Evolutionary conservation across 108 stramenopile species (phyloP).

Genomic region (Cylindrotheca fusiformis): DNA sequence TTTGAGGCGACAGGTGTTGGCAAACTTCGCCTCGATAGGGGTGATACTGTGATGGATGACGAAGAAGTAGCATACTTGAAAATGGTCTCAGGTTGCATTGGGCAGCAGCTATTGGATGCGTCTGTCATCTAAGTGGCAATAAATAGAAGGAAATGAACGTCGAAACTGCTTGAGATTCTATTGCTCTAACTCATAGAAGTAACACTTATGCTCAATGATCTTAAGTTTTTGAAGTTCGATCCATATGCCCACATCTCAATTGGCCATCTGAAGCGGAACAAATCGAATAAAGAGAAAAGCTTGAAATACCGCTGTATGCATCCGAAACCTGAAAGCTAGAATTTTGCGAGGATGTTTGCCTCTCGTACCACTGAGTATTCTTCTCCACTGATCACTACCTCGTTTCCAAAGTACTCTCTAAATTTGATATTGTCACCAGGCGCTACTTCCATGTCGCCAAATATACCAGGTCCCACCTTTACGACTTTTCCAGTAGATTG

Average conservation of each 20-base stretch:
- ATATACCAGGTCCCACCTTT: slow-evolving; percentile 85
- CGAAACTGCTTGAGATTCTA: no score
- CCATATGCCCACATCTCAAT: no score
- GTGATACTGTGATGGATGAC: slow-evolving; percentile 73
- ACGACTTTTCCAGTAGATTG: slow-evolving; percentile 81
- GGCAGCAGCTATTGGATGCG: slow-evolving; percentile 70
- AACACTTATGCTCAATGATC: no score
- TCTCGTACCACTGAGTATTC: slow-evolving; percentile 85
- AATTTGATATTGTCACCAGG: slow-evolving; percentile 83
- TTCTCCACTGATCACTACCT: slow-evolving; percentile 76
- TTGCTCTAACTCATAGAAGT: no score
- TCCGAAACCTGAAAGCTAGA: no score
- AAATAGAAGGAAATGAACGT: no score
- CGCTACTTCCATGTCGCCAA: slow-evolving; percentile 78
- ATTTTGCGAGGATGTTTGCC: slow-evolving; percentile 84
- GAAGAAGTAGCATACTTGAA: slow-evolving; percentile 77
- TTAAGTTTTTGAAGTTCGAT: no score
- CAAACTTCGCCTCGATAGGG: slow-evolving; percentile 75
- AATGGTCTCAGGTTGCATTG: slow-evolving; percentile 73
- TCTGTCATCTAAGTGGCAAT: slow-evolving; percentile 24
- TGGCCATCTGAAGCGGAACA: no score
- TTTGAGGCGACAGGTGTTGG: slow-evolving; percentile 80
- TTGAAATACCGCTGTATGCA: no score
- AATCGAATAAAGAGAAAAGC: no score
- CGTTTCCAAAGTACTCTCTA: slow-evolving; percentile 83